Evolutionary conservation across 352 stramenopile species (phyloP).

Genomic region (Thraustochytrium striatum): DNA sequence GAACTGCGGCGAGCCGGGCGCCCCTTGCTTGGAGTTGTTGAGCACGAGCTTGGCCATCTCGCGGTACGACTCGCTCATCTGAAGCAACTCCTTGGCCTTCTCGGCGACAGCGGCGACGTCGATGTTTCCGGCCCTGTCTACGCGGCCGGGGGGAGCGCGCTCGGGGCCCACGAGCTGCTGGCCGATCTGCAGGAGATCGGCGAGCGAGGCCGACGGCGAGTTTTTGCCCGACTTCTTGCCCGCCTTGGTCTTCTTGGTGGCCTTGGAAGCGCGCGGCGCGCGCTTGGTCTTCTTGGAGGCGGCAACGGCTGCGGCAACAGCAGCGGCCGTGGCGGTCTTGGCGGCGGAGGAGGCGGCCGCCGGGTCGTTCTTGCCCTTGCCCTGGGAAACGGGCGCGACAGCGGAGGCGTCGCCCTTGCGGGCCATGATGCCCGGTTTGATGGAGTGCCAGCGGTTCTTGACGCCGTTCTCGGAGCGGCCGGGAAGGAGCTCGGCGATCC

Average conservation of each 20-base stretch:
- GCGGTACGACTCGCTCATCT: conserved; percentile 42
- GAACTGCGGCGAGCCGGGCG: conserved; percentile 30
- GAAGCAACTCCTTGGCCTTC: conserved; percentile 36
- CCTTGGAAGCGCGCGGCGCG: neutral
- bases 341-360: neutral
- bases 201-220: neutral
- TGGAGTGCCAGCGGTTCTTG: conserved; percentile 71
- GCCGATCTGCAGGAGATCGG: conserved; percentile 38
- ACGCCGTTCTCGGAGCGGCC: conserved; percentile 72
- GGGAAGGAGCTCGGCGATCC: conserved; percentile 83
- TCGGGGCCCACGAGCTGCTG: conserved; percentile 13
- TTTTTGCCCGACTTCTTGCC: neutral
- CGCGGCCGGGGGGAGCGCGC: neutral
- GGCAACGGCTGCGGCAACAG: conserved; percentile 16
- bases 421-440: conserved; percentile 35
- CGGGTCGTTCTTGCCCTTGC: conserved; percentile 10
- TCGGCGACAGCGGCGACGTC: conserved; percentile 33
- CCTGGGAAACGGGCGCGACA: neutral
- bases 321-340: neutral
- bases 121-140: neutral
- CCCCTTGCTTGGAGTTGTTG: neutral
- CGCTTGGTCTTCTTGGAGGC: conserved; percentile 7
- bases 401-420: neutral
- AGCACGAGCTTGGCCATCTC: conserved; percentile 46
- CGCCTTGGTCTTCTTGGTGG: neutral